These are phyloP conservation scores for Reutealis trisperma DNA, from an alignment of 345 rosid species.

Conservation along the genomic window DNA sequence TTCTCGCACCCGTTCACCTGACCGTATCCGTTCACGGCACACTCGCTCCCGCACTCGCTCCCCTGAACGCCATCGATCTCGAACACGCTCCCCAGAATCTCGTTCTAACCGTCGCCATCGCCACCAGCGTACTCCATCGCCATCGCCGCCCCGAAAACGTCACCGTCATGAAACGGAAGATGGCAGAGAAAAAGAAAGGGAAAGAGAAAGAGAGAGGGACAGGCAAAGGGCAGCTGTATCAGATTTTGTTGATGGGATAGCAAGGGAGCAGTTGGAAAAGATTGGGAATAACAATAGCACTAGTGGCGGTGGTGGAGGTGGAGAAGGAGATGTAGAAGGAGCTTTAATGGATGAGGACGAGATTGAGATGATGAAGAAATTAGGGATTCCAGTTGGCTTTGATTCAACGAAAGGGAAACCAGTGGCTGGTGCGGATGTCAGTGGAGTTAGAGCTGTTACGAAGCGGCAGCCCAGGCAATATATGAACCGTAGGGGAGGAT, in stretches of 20 bases:
- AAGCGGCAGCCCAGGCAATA: constrained; percentile 94
- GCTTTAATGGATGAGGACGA: constrained; percentile 49
- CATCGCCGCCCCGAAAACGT: constrained; percentile 56
- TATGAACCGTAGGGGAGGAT: constrained; percentile 93
- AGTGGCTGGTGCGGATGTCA: constrained; percentile 74
- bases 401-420: constrained; percentile 96
- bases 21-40: constrained; percentile 45
- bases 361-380: constrained; percentile 86
- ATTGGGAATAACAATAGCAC: constrained; percentile 27
- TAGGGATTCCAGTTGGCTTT: constrained; percentile 88
- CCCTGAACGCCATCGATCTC: constrained; percentile 49
- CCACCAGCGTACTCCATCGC: constrained; percentile 61
- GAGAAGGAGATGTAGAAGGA: constrained; percentile 21
- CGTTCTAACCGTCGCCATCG: constrained; percentile 51
- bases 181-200: constrained; percentile 44
- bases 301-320: constrained; percentile 12
- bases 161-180: constrained; percentile 49
- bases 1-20: constrained; percentile 61
- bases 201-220: constrained; percentile 29
- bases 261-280: constrained; percentile 51
- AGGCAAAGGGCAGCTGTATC: constrained; percentile 47
- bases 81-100: constrained; percentile 61
- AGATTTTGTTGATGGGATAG: constrained; percentile 63
- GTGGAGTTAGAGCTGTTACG: constrained; percentile 76
- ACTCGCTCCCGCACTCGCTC: constrained; percentile 59